Percentiles rank a stretch among this genome's conserved stretches.
These are phyloP conservation scores for Caryocar brasiliense DNA, from an alignment of 441 rosid genomes.

Conservation along the genomic window DNA sequence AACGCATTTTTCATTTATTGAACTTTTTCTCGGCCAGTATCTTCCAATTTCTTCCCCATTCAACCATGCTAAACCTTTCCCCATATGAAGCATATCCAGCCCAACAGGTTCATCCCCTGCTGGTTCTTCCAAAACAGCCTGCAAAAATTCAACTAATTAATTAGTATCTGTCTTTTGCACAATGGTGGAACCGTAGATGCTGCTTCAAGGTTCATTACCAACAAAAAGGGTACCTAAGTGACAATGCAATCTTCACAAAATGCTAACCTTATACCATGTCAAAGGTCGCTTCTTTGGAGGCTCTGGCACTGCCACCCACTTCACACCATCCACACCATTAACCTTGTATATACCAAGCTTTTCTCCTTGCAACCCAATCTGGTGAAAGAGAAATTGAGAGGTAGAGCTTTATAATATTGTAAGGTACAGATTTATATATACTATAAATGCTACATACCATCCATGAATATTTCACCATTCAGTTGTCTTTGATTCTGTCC, in stretches of 20 bases:
- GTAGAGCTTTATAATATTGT: slow-evolving; percentile 4
- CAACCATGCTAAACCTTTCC: slow-evolving; percentile 96
- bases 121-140: slow-evolving; percentile 71
- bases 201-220: not conserved
- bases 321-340: slow-evolving; percentile 27
- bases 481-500: not conserved
- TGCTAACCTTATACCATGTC: slow-evolving; percentile 87
- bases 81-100: slow-evolving; percentile 83
- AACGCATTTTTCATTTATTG: slow-evolving; percentile 39
- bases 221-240: not conserved
- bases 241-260: not conserved
- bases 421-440: too few species aligned
- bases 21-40: slow-evolving; percentile 63
- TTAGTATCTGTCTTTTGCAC: not conserved
- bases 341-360: slow-evolving; percentile 52
- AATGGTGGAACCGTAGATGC: not conserved
- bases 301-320: slow-evolving; percentile 56
- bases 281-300: slow-evolving; percentile 73
- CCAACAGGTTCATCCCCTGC: slow-evolving; percentile 81
- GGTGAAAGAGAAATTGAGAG: slow-evolving; percentile 12
- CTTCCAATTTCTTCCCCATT: slow-evolving; percentile 94
- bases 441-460: not conserved
- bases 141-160: slow-evolving; percentile 9
- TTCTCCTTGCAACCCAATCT: slow-evolving; percentile 87
- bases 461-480: not conserved